phyloP scores from a whole-genome alignment of 352 stramenopile species.

The Globisporangium viniferum region DNA sequence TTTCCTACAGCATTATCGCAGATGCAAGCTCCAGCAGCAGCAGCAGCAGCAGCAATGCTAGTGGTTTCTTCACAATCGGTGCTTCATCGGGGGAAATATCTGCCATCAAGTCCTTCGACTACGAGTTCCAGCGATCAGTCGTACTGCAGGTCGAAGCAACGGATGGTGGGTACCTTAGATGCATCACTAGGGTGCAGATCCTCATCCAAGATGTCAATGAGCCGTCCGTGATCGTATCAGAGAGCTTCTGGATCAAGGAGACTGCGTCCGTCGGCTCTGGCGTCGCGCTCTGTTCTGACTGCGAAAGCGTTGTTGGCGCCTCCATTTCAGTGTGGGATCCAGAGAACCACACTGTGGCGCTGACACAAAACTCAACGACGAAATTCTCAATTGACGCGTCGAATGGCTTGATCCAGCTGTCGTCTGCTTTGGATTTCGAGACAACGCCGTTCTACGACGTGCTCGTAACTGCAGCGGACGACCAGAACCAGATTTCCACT shows the following conservation, averaged over 20 bases:
- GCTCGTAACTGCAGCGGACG: slow-evolving; percentile 1
- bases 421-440: background rate
- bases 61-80: slow-evolving; percentile 1
- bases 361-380: slow-evolving; percentile 26
- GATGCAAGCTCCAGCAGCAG: background rate
- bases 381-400: slow-evolving; percentile 27
- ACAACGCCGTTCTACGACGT: slow-evolving; percentile 10
- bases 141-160: background rate
- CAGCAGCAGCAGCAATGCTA: background rate
- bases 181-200: background rate
- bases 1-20: slow-evolving; percentile 3
- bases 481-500: background rate
- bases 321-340: slow-evolving; percentile 46
- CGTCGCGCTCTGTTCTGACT: slow-evolving; percentile 17
- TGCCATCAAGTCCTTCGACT: slow-evolving; percentile 4
- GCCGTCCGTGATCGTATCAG: slow-evolving; percentile 26
- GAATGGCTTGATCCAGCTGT: slow-evolving; percentile 2
- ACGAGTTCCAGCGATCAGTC: background rate
- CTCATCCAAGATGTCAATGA: slow-evolving; percentile 32
- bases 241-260: slow-evolving; percentile 42
- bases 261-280: slow-evolving; percentile 17
- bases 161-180: background rate
- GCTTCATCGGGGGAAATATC: background rate
- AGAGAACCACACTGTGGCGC: slow-evolving; percentile 47
- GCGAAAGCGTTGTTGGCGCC: slow-evolving; percentile 14